Evolutionary conservation across 352 stramenopile genomes (phyloP).

Genomic region (Thraustotheca clavata): DNA sequence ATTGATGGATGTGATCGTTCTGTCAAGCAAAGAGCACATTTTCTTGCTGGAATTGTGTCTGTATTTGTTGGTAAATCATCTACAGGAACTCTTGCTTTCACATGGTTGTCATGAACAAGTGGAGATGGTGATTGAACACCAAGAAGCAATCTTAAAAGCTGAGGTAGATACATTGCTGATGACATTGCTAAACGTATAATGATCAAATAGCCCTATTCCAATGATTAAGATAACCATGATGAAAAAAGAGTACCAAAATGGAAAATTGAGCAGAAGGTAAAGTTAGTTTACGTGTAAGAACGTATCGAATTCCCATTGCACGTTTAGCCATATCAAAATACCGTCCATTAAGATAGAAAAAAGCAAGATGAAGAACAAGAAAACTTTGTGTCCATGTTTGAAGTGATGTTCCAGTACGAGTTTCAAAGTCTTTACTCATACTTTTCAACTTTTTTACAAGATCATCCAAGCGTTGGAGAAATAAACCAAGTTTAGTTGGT

Average conservation of each 20-base stretch:
- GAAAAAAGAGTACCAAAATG: slow-evolving; percentile 36
- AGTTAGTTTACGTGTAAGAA: slow-evolving; percentile 64
- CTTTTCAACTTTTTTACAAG: slow-evolving; percentile 39
- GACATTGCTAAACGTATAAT: slow-evolving; percentile 48
- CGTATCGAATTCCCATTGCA: slow-evolving; percentile 56
- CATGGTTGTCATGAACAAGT: background rate
- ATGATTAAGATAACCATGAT: background rate
- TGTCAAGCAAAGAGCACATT: slow-evolving; percentile 83
- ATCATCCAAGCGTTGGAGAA: slow-evolving; percentile 35
- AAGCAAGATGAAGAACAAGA: slow-evolving; percentile 46
- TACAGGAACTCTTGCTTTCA: slow-evolving; percentile 25
- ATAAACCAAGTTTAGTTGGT: slow-evolving; percentile 2
- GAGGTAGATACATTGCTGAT: slow-evolving; percentile 42
- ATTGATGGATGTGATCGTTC: slow-evolving; percentile 60
- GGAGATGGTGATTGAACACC: slow-evolving; percentile 30
- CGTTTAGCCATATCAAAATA: slow-evolving; percentile 69
- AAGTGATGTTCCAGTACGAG: slow-evolving; percentile 32
- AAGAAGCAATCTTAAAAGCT: slow-evolving; percentile 25
- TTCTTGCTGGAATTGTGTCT: slow-evolving; percentile 30
- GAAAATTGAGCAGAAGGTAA: slow-evolving; percentile 52
- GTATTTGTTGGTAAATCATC: slow-evolving; percentile 22
- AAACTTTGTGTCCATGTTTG: slow-evolving; percentile 36
- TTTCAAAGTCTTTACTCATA: slow-evolving; percentile 32
- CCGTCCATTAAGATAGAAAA: slow-evolving; percentile 67
- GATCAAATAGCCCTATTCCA: slow-evolving; percentile 63